Percentiles rank a stretch among this genome's conserved stretches.
phyloP scores from a whole-genome alignment of 2,329 filamentous ascomycete species.

The Aspergillus alliaceus region DNA sequence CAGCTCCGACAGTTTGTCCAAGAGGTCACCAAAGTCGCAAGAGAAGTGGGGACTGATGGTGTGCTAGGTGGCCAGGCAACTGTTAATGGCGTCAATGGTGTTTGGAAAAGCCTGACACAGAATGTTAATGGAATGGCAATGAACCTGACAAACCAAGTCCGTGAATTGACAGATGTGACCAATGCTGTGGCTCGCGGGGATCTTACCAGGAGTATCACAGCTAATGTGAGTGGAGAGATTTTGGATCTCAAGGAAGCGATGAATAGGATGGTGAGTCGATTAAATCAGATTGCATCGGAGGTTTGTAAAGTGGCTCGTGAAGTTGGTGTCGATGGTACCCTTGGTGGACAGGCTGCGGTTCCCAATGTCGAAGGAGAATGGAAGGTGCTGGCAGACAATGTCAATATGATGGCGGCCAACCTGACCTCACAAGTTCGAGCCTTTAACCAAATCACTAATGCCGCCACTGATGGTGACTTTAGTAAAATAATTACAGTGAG shows the following conservation, averaged over 20 bases:
- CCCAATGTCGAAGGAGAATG: constrained; percentile 89
- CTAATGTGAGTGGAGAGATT: constrained; percentile 93
- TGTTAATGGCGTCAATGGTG: constrained; percentile 65
- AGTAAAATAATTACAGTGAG: constrained; percentile 96
- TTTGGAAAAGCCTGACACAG: constrained; percentile 66
- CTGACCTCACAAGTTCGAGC: constrained; percentile 94
- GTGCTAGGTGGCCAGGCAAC: constrained; percentile 63
- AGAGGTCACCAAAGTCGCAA: constrained; percentile 91
- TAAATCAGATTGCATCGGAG: constrained; percentile 95
- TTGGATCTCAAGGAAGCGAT: constrained; percentile 92
- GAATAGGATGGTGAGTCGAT: constrained; percentile 95
- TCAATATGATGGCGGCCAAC: constrained; percentile 87
- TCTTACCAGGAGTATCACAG: constrained; percentile 93
- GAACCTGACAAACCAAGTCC: constrained; percentile 67
- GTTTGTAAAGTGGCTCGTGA: constrained; percentile 94
- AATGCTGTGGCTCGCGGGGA: constrained; percentile 94
- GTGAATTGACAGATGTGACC: constrained; percentile 89
- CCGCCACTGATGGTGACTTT: constrained; percentile 94
- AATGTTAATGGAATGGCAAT: constrained; percentile 68
- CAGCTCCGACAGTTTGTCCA: constrained; percentile 95
- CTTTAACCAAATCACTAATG: constrained; percentile 96
- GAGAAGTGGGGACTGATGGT: constrained; percentile 65
- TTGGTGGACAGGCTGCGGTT: constrained; percentile 97
- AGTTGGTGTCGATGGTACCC: constrained; percentile 95
- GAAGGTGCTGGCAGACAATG: constrained; percentile 97